Percentiles rank a stretch among this genome's conserved stretches.
Conservation (phyloP, 768 basidiomycete genomes). For the Cyclocybe aegerita region DNA sequence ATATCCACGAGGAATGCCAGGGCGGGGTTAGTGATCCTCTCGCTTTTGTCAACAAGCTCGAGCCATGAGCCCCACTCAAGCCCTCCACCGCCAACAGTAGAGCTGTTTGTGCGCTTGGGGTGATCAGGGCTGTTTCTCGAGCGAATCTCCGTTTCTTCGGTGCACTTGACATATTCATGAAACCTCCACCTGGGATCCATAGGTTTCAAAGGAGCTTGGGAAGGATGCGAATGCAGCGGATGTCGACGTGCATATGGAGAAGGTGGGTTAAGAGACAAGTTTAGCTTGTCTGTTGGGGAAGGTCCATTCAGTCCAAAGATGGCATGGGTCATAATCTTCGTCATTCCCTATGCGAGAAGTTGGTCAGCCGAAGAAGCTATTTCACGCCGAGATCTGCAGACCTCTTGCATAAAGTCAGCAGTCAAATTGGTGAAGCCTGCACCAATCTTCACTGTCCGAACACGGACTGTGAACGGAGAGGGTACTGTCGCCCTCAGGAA, state of each 20-base stretch:
- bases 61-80: constrained; percentile 62
- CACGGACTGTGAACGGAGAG: constrained; percentile 44
- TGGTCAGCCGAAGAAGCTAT: background rate
- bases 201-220: constrained; percentile 26
- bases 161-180: constrained; percentile 29
- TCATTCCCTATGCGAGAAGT: constrained; percentile 33
- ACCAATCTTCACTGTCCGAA: constrained; percentile 49
- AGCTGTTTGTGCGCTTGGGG: constrained; percentile 32
- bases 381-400: constrained; percentile 17
- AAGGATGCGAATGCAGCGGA: constrained; percentile 56
- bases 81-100: constrained; percentile 51
- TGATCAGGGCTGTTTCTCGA: constrained; percentile 38
- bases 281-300: constrained; percentile 20
- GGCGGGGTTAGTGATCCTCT: constrained; percentile 45
- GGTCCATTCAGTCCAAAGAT: constrained; percentile 53
- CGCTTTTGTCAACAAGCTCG: constrained; percentile 38
- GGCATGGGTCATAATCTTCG: constrained; percentile 51
- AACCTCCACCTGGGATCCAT: constrained; percentile 33
- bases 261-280: constrained; percentile 41
- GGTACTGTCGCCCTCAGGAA: constrained; percentile 47
- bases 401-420: constrained; percentile 60
- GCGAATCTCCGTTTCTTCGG: constrained; percentile 40
- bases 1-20: constrained; percentile 60
- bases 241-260: constrained; percentile 61
- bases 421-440: constrained; percentile 55